A percentile compares a stretch with the other conserved stretches of the same genome.
These are phyloP conservation scores for Plasmodium coatneyi DNA, from an alignment of 169 alveolate species.

Conservation along the genomic window DNA sequence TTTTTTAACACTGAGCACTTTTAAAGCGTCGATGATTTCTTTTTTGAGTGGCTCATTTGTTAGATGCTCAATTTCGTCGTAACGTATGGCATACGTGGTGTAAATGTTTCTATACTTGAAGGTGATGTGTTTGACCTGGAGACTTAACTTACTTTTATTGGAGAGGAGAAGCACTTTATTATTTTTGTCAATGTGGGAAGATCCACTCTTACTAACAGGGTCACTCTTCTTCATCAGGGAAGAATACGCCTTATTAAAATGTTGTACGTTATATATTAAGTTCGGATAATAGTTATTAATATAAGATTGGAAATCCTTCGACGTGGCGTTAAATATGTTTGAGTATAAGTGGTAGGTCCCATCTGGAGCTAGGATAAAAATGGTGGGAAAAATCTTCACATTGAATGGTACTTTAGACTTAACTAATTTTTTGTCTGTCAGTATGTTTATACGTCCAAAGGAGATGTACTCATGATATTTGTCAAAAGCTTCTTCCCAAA, in stretches of 20 bases:
- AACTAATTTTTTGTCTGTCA: conserved; percentile 73
- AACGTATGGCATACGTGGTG: conserved; percentile 17
- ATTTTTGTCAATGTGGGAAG: conserved; percentile 36
- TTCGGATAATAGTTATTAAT: conserved; percentile 71
- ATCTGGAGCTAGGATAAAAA: conserved; percentile 76
- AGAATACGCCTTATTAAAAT: conserved; percentile 1
- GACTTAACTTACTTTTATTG: conserved; percentile 32
- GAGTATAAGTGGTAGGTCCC: conserved; percentile 77
- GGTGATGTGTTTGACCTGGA: conserved; percentile 38
- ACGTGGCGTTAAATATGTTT: conserved; percentile 72
- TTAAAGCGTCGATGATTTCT: conserved; percentile 29
- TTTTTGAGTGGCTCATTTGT: conserved; percentile 23
- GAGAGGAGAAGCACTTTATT: conserved; percentile 20
- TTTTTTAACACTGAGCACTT: conserved; percentile 59
- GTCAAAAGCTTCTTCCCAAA: conserved; percentile 82
- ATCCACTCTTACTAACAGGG: not conserved
- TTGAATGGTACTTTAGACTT: conserved; percentile 77
- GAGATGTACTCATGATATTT: conserved; percentile 75
- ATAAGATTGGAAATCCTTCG: conserved; percentile 76
- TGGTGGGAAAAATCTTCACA: conserved; percentile 80
- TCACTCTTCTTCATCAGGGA: not conserved
- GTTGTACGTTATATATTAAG: not conserved
- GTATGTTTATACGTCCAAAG: conserved; percentile 78
- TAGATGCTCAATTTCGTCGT: conserved; percentile 27
- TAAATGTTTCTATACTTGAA: conserved; percentile 26